Evolutionary conservation across 768 basidiomycete species (phyloP), one percentile per base, ranked within the genome.

Genomic region (Amyloporia xantha): DNA sequence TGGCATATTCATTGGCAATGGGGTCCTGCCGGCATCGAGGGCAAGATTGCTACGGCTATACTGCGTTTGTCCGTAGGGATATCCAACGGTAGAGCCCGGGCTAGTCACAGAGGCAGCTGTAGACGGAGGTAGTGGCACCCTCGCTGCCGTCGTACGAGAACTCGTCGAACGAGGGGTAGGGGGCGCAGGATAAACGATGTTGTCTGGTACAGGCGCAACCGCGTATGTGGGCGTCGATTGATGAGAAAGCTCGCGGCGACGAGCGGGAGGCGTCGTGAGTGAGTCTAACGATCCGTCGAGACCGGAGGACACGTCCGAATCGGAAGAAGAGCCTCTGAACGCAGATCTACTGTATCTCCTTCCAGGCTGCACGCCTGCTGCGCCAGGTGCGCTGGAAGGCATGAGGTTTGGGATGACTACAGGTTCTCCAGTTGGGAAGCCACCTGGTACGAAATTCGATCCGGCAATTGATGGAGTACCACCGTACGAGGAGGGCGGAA

Each of bases 201-300:
- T 51, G n/a, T 54, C 30, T 21, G 62, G 59, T 0, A 57, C 47
- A 13, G 58, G 58, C 25, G 62, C 59, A 1, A 49, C 45, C 4
- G 51, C 58, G 37, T 62, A 62, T 5, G 54, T 10, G 5, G 58
- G 52, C n/a, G 50, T 53, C n/a, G 50, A 15, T 21, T 28, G 41
- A 19, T 53, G 46, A 1, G 40, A 36, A 0, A 55, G 51, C 11
- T 52, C 41, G 40, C 47, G 54, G 44, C 50, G 50, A 56, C 43
- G 51, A 20, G 17, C 54, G 48, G 60, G 62, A 0, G 69, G 69
- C 25, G 69, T 70, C 11, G 68, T 60, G 47, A 67, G 51, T 44
- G 71, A 65, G 48, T 70, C 67, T 11, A 52, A 54, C 10, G 70
- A 68, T 20, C 64, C 66, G 39, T 63, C 65, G n/a, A 57, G 9